These are phyloP conservation scores for Candida labiduridarum DNA, from an alignment of 1,139 yeast genomes.

Conservation along the genomic window DNA sequence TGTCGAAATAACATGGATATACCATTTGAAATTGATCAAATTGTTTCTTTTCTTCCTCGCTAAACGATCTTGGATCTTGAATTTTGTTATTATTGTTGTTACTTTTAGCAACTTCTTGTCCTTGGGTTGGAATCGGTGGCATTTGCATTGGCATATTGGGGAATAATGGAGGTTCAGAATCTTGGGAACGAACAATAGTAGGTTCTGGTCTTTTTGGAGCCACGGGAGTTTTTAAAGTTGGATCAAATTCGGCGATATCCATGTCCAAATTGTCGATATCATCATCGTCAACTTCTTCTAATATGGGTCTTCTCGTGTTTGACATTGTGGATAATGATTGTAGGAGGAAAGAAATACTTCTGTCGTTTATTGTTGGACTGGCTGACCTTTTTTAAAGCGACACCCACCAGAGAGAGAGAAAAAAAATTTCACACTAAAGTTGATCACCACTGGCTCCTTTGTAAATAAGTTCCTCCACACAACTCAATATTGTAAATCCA, in stretches of 20 bases:
- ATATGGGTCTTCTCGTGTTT: conserved; percentile 56
- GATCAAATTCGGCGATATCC: conserved; percentile 91
- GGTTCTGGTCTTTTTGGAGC: conserved; percentile 69
- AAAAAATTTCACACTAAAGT: not conserved
- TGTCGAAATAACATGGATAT: conserved; percentile 93
- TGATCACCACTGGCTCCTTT: not conserved
- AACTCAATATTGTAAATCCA: not conserved
- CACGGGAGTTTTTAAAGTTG: conserved; percentile 64
- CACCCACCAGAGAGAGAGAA: not conserved
- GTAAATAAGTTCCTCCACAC: too few relatives aligned
- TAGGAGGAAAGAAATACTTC: not conserved
- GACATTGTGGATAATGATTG: conserved; percentile 30
- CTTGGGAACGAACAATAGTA: conserved; percentile 65
- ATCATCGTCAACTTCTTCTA: conserved; percentile 86
- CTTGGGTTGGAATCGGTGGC: conserved; percentile 13
- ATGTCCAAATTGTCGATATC: conserved; percentile 91
- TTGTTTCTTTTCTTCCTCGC: conserved; percentile 58
- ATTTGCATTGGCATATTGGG: conserved; percentile 26
- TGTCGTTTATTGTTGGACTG: not conserved
- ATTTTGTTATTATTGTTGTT: conserved; percentile 23
- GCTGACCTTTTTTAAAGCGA: not conserved
- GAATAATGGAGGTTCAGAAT: conserved; percentile 34
- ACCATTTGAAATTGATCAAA: conserved; percentile 70
- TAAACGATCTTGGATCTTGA: conserved; percentile 40
- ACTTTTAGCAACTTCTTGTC: conserved; percentile 19